A percentile compares a stretch with the other conserved stretches of the same genome.
Evolutionary conservation across 805 yeast genomes (phyloP).

Genomic region (Starmera dryadoides): DNA sequence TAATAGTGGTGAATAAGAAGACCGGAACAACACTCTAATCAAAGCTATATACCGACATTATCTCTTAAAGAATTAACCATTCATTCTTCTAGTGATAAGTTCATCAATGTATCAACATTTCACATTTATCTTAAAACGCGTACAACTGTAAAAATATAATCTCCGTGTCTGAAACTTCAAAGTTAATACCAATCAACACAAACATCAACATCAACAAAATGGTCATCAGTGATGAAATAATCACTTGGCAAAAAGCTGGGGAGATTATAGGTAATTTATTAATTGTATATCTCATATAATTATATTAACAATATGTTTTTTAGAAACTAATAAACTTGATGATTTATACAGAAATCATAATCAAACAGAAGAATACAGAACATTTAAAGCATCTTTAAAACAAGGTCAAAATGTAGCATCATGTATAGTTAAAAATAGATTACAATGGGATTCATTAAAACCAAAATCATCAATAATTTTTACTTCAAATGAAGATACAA

Average conservation of each 20-base stretch:
- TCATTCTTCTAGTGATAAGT: too few relatives aligned
- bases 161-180: background rate
- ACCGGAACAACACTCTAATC: too few relatives aligned
- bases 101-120: too few relatives aligned
- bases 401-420: conserved; percentile 36
- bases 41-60: too few relatives aligned
- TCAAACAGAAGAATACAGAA: conserved; percentile 35
- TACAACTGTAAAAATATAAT: too few relatives aligned
- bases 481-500: conserved; percentile 23
- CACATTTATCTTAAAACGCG: too few relatives aligned
- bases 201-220: background rate
- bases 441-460: conserved; percentile 38
- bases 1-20: too few relatives aligned
- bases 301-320: conserved; percentile 8
- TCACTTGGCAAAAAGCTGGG: conserved; percentile 11
- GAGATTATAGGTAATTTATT: conserved; percentile 5
- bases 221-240: conserved; percentile 4
- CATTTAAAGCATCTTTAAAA: conserved; percentile 35
- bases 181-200: background rate
- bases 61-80: too few relatives aligned
- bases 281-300: background rate
- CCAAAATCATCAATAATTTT: conserved; percentile 18
- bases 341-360: conserved; percentile 40
- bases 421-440: conserved; percentile 37
- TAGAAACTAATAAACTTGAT: conserved; percentile 32